phyloP scores from a whole-genome alignment of 1,284 basidiomycete species.

The Naganishia cerealis region DNA sequence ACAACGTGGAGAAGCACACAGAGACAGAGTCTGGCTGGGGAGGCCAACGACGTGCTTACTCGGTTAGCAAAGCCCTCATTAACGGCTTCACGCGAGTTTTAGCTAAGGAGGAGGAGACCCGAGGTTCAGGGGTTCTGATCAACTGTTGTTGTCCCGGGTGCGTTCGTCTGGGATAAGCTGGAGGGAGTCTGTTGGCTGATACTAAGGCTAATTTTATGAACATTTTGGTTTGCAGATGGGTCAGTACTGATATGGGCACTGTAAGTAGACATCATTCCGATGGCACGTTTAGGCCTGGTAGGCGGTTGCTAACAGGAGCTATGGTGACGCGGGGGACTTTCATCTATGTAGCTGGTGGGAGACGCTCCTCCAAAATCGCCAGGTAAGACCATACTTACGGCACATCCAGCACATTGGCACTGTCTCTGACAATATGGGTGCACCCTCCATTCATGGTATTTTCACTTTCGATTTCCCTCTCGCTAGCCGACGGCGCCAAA shows the following conservation, averaged over 20 bases:
- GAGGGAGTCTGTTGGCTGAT: neutral
- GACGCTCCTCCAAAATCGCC: constrained; percentile 26
- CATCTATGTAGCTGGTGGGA: constrained; percentile 14
- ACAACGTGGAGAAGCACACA: constrained; percentile 3
- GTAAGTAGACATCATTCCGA: constrained; percentile 11
- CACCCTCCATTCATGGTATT: neutral
- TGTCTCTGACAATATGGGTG: no score
- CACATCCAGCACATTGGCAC: no score
- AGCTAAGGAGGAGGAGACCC: constrained; percentile 9
- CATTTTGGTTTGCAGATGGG: constrained; percentile 20
- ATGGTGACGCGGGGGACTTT: neutral
- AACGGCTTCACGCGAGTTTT: constrained; percentile 28
- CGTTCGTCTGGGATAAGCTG: neutral
- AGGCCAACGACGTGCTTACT: constrained; percentile 28
- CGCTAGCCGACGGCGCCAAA: constrained; percentile 28
- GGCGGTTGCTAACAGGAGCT: neutral
- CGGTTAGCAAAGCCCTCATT: constrained; percentile 31
- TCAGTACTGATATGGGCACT: constrained; percentile 30
- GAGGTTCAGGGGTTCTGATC: constrained; percentile 20
- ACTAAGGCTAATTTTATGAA: neutral
- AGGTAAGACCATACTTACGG: constrained; percentile 5
- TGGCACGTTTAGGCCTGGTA: neutral
- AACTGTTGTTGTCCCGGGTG: constrained; percentile 34
- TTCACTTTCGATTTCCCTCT: neutral
- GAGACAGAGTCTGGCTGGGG: constrained; percentile 31